Percentiles rank a stretch among this genome's conserved stretches.
These are phyloP conservation scores for Chaetothyriales sp. DNA, from an alignment of 2,329 filamentous ascomycete species.

Conservation along the genomic window DNA sequence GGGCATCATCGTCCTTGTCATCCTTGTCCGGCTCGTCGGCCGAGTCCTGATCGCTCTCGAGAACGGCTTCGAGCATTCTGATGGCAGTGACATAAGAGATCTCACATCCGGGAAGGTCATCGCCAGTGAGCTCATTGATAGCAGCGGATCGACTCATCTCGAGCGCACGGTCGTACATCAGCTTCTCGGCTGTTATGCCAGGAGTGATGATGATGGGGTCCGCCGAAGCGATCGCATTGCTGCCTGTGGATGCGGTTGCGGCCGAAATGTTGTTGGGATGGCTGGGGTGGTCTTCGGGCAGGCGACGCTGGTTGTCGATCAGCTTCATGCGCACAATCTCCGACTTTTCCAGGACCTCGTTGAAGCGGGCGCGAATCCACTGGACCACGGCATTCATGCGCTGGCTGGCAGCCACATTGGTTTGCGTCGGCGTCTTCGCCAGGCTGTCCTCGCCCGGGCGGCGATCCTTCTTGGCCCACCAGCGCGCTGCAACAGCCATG, in stretches of 20 bases:
- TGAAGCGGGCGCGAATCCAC: slow-evolving; percentile 88
- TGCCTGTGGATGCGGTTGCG: slow-evolving; percentile 41
- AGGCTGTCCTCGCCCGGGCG: slow-evolving; percentile 37
- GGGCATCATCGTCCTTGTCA: slow-evolving; percentile 23
- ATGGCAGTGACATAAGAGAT: slow-evolving; percentile 88
- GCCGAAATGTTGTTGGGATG: slow-evolving; percentile 64
- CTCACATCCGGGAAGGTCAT: slow-evolving; percentile 75
- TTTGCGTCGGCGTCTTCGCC: slow-evolving; percentile 29
- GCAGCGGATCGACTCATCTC: slow-evolving; percentile 94
- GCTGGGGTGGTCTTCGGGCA: slow-evolving; percentile 71
- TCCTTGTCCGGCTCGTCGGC: slow-evolving; percentile 13
- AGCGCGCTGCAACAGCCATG: slow-evolving; percentile 85
- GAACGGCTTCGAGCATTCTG: slow-evolving; percentile 82
- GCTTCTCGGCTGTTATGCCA: slow-evolving; percentile 82
- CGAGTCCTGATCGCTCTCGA: slow-evolving; percentile 59
- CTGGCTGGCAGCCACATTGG: slow-evolving; percentile 39
- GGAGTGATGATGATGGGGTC: slow-evolving; percentile 73
- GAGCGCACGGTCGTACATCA: slow-evolving; percentile 94
- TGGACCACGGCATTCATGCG: slow-evolving; percentile 89
- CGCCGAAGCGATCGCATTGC: slow-evolving; percentile 44
- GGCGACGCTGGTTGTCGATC: slow-evolving; percentile 65
- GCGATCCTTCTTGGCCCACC: slow-evolving; percentile 74
- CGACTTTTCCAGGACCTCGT: slow-evolving; percentile 91
- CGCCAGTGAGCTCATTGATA: slow-evolving; percentile 87
- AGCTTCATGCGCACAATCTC: slow-evolving; percentile 84